These are phyloP conservation scores for Exophiala alcalophila DNA, from an alignment of 2,329 filamentous ascomycete genomes.

Conservation along the genomic window DNA sequence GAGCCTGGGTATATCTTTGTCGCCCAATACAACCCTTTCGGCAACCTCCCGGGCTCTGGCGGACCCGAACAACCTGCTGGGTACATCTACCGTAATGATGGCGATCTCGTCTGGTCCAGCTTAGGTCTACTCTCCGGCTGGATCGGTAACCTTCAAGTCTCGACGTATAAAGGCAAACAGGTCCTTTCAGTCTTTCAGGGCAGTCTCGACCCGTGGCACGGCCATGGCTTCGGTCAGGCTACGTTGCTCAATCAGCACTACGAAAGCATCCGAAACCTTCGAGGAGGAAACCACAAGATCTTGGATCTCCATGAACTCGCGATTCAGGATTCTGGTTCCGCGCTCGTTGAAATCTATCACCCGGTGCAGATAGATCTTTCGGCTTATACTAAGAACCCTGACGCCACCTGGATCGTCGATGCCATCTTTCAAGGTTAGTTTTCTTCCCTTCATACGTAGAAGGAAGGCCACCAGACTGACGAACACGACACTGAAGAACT, in stretches of 20 bases:
- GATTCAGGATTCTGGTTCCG: no score
- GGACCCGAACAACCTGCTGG: slow-evolving; percentile 51
- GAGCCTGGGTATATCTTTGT: slow-evolving; percentile 41
- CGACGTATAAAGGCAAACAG: slow-evolving; percentile 50
- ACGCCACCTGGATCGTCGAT: no score
- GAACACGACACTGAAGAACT: no score
- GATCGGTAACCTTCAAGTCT: slow-evolving; percentile 54
- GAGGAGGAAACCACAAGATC: no score
- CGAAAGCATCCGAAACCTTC: slow-evolving; percentile 1
- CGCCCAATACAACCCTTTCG: slow-evolving; percentile 37
- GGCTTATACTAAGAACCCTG: no score
- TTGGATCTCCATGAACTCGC: no score
- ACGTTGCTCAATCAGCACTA: background rate
- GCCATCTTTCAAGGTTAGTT: no score
- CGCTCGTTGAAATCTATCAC: no score
- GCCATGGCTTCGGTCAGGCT: slow-evolving; percentile 24
- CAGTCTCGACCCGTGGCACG: slow-evolving; percentile 51
- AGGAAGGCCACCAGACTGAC: no score
- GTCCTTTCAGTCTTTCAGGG: slow-evolving; percentile 57
- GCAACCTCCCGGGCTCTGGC: slow-evolving; percentile 38
- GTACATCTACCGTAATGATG: slow-evolving; percentile 56
- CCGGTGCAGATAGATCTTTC: no score
- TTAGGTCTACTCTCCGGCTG: slow-evolving; percentile 54
- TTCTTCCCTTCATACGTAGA: no score
- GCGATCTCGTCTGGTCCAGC: slow-evolving; percentile 58